Base-by-base conservation (phyloP, 495 filamentous ascomycete species). In the Penicillium soppii region DNA sequence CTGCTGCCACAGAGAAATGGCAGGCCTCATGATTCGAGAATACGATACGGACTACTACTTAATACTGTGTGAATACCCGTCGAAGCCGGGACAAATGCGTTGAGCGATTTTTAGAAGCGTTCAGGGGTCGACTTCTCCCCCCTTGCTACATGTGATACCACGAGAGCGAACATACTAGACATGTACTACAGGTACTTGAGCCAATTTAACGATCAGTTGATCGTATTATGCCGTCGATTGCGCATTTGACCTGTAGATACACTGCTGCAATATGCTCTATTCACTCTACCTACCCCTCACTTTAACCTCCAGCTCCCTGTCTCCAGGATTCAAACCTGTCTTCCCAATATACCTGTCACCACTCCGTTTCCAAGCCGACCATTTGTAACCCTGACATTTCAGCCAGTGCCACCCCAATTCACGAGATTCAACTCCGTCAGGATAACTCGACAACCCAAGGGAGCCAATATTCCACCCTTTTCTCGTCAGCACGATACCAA, bases 381-480 rank as follows among this genome's bases (percentile, higher is more conserved):
- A 9, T 19, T 9, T 22, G 20, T 40, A 37, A 37, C 9, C 36
- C 4, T 21, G 15, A 40, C 4, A 1, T 13, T 13, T 6, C 37
- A 13, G 4, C 37, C 19, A 30, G 19, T 33, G 4, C 15, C 15
- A 8, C 4, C 21, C n/a, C n/a, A n/a, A 12, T 16, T 39, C 36
- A 49, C 17, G 32, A 39, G n/a, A 22, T 23, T 13, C 35, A 49
- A 27, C 13, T 49, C 36, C 1, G 46, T 40, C 36, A 49, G 37
- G 1, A 49, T 49, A n/a, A 49, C 46, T 8, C 46, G 46, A 49
- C 46, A 40, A 7, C 26, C 46, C 26, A 49, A 13, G 7, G 46
- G 46, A 10, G 46, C 46, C 36, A 49, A 25, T 30, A 49, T 49
- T 2, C 46, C 46, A 7, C 46, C 46, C 46, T 49, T 7, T 38